These are phyloP conservation scores for Pinus tabuliformis DNA, from an alignment of 75 land plant genomes.

Conservation along the genomic window DNA sequence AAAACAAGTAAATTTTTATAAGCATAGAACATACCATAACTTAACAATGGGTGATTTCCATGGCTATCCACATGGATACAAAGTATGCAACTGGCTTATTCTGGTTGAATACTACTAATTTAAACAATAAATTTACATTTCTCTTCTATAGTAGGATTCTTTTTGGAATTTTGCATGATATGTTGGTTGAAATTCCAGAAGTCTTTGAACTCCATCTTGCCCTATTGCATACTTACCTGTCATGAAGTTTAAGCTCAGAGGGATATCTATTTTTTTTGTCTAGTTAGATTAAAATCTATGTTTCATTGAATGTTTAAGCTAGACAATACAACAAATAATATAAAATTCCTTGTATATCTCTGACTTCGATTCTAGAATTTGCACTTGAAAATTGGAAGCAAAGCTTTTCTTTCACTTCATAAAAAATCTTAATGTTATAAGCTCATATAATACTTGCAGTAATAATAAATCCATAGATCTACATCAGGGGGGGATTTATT, in stretches of 20 bases:
- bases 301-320: not conserved
- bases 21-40: too few species aligned
- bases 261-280: constrained; percentile 23
- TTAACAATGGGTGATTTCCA: not conserved
- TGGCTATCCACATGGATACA: not conserved
- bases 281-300: not conserved
- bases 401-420: constrained; percentile 4
- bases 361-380: not conserved
- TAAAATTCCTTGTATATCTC: not conserved
- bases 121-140: not conserved
- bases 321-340: not conserved
- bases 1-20: too few species aligned
- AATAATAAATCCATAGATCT: not conserved
- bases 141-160: constrained; percentile 32
- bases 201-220: constrained; percentile 47
- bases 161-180: constrained; percentile 30
- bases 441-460: not conserved
- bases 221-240: constrained; percentile 55
- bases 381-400: constrained; percentile 3
- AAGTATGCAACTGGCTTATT: not conserved
- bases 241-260: constrained; percentile 43
- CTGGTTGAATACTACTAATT: not conserved
- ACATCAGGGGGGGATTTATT: not conserved
- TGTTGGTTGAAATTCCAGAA: constrained; percentile 28
- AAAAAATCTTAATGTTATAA: constrained; percentile 4